Conservation (phyloP, 176 grass and related monocot species). For the Elaeis guineensis region DNA sequence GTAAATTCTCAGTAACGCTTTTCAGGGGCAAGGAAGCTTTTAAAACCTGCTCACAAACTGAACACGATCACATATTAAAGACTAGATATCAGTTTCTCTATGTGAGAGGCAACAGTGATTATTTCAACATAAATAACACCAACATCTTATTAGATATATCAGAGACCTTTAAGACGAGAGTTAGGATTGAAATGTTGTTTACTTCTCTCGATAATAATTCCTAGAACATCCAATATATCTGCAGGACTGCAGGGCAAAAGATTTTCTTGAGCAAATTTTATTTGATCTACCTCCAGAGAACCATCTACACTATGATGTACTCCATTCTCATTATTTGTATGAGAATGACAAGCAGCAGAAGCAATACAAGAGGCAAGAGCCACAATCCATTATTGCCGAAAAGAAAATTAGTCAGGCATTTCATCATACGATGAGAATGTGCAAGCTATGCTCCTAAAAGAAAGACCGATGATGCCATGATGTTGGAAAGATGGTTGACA, state of each 20-base stretch:
- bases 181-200: slow-evolving; percentile 98
- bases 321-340: slow-evolving; percentile 23
- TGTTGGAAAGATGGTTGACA: too few species aligned
- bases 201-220: slow-evolving; percentile 75
- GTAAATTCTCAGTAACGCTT: slow-evolving; percentile 67
- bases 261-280: slow-evolving; percentile 28
- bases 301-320: slow-evolving; percentile 12
- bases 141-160: slow-evolving; percentile 1
- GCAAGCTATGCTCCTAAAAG: too few species aligned
- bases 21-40: slow-evolving; percentile 62
- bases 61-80: neutral
- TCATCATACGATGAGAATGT: too few species aligned
- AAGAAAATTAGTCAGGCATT: too few species aligned
- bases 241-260: slow-evolving; percentile 22
- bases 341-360: slow-evolving; percentile 48
- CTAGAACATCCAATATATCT: slow-evolving; percentile 70
- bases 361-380: slow-evolving; percentile 76
- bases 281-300: slow-evolving; percentile 26
- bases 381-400: too few species aligned
- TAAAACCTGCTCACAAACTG: slow-evolving; percentile 85
- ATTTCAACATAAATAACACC: too few species aligned
- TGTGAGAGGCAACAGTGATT: too few species aligned
- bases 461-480: too few species aligned
- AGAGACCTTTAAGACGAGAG: slow-evolving; percentile 82
- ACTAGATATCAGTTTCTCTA: too few species aligned